Evolutionary conservation across 108 stramenopile species (phyloP).

Genomic region (Cyclostephanos invisitatus): DNA sequence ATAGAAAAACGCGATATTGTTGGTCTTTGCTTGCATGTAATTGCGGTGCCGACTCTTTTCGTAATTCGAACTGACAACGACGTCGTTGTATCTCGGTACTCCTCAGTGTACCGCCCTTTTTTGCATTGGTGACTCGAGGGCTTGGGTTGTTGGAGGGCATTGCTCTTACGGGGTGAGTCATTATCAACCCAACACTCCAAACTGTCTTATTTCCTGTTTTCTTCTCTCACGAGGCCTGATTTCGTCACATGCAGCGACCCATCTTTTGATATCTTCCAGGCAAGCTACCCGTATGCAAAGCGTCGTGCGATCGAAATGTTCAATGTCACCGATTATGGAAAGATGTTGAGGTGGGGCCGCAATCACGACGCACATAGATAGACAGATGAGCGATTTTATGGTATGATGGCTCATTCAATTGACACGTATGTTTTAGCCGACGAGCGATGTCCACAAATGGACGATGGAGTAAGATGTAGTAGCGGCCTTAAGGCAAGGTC

Average conservation of each 20-base stretch:
- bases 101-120: conserved; percentile 83
- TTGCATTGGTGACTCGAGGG: conserved; percentile 89
- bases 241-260: conserved; percentile 53
- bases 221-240: background rate
- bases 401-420: too few relatives aligned
- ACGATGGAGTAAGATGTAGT: too few relatives aligned
- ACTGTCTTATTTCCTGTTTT: background rate
- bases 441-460: too few relatives aligned
- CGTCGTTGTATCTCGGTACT: background rate
- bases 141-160: conserved; percentile 91
- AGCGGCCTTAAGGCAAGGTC: background rate
- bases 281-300: conserved; percentile 82
- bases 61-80: background rate
- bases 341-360: conserved; percentile 10
- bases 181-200: background rate
- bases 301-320: conserved; percentile 57
- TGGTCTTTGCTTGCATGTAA: too few relatives aligned
- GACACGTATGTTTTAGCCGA: too few relatives aligned
- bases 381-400: too few relatives aligned
- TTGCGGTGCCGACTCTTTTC: too few relatives aligned
- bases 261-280: conserved; percentile 90
- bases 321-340: conserved; percentile 36
- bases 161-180: conserved; percentile 65
- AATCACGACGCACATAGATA: too few relatives aligned
- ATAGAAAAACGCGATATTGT: background rate